Evolutionary conservation across 1,284 basidiomycete genomes (phyloP), one percentile per base, ranked within the genome.

Genomic region (Rhodotorula sp.): DNA sequence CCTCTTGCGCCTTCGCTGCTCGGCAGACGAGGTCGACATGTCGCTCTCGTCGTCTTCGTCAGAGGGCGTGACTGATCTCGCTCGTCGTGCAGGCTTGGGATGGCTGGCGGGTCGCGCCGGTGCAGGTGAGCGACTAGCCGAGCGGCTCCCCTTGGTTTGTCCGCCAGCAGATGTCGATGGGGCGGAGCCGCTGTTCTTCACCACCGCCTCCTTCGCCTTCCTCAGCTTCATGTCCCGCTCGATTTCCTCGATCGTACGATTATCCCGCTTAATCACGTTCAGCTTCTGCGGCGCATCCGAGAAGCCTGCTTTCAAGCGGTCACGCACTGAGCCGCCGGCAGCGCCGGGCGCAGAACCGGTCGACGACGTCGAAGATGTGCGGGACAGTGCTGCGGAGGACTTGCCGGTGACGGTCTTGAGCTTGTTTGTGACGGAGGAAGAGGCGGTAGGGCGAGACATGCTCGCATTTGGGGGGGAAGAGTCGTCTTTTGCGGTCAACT

Each of bases 211-310:
- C 47, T 44, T 13, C 30, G 22, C 31, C 47, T 67, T 72, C 59
- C 62, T 64, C 31, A 50, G 30, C 51, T 57, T 62, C 65, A 76
- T 69, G 52, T 77, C 76, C n/a, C 66, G 58, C 69, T 77, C 76
- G 30, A 77, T 72, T 62, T 77, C 76, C 53, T 77, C 76, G 55
- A 77, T 76, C 40, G 76, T 77, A 5, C 76, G 66, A 4, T 61
- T 65, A 55, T 77, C 76, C 15, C 74, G 67, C 64, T 76, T 76
- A 30, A 70, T 68, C 26, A 65, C 69, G 56, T 73, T 70, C 20
- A 77, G 64, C 34, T 65, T 72, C 13, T 68, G 57, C 31, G 72
- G 58, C 4, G 58, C 50, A 1, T 72, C 67, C 34, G 69, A 61
- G 64, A 77, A 76, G 1, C 68, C 56, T 3, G 71, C 65, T 26